Conservation (phyloP, 2,329 filamentous ascomycete species). For the Rachicladosporium sp. region DNA sequence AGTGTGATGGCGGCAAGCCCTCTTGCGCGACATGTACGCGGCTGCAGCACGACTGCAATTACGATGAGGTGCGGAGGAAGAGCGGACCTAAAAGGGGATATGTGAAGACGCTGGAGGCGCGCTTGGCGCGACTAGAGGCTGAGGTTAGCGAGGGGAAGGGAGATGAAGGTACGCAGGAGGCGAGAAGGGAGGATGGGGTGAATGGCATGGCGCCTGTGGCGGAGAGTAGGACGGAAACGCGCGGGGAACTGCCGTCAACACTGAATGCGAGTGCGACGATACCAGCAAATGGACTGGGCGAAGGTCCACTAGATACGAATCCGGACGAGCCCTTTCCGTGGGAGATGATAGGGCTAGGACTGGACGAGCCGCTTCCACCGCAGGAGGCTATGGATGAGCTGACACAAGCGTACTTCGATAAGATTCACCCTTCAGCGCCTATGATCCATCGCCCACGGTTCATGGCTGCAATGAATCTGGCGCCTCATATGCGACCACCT, state of each 20-base stretch:
- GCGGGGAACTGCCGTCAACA: background rate
- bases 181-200: conserved; percentile 32
- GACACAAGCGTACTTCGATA: conserved; percentile 79
- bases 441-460: conserved; percentile 87
- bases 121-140: conserved; percentile 68
- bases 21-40: conserved; percentile 80
- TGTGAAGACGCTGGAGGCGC: conserved; percentile 84
- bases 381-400: conserved; percentile 76
- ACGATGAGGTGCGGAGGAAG: conserved; percentile 87
- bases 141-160: background rate
- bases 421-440: conserved; percentile 71
- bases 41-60: conserved; percentile 76
- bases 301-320: conserved; percentile 1
- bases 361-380: conserved; percentile 70
- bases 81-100: conserved; percentile 90
- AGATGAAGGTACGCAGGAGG: conserved; percentile 6
- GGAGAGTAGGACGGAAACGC: conserved; percentile 17
- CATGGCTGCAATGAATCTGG: conserved; percentile 75
- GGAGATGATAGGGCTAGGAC: conserved; percentile 73
- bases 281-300: background rate
- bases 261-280: no score
- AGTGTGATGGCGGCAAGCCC: conserved; percentile 74
- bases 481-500: conserved; percentile 75
- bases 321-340: conserved; percentile 47
- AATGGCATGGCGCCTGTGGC: conserved; percentile 20